phyloP scores from a whole-genome alignment of 495 filamentous ascomycete species.

The Apiosordaria backusii region DNA sequence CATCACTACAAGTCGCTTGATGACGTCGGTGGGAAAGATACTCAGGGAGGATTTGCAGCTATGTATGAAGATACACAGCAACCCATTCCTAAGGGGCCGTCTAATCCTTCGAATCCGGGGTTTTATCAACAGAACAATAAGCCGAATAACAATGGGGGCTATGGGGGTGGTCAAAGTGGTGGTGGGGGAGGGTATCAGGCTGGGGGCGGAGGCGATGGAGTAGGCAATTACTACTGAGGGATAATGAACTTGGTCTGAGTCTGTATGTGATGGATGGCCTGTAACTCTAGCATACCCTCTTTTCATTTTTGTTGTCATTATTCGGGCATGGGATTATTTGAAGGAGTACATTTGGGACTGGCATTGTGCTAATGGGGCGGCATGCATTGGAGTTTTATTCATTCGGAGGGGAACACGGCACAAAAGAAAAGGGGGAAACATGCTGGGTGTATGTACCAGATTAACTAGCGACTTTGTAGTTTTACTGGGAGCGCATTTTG shows the following conservation, averaged over 20 bases:
- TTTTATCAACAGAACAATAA: constrained; percentile 8
- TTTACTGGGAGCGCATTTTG: no score
- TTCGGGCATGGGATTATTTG: background rate
- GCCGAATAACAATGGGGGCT: background rate
- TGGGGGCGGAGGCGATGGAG: constrained; percentile 10
- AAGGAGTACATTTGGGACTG: background rate
- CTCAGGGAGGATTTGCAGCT: constrained; percentile 31
- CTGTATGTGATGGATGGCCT: background rate
- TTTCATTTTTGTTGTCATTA: background rate
- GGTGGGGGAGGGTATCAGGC: background rate
- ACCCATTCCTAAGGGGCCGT: constrained; percentile 18
- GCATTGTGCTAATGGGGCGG: background rate
- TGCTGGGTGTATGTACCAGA: background rate
- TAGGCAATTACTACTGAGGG: constrained; percentile 6
- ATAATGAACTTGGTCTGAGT: background rate
- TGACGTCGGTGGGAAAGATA: constrained; percentile 41
- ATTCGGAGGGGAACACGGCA: background rate
- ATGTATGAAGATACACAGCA: constrained; percentile 40
- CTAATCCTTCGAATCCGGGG: constrained; percentile 15
- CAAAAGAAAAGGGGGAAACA: background rate
- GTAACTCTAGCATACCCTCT: background rate
- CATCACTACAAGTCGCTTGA: constrained; percentile 40
- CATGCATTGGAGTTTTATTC: background rate
- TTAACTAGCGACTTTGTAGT: background rate
- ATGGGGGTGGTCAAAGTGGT: background rate